phyloP scores from a whole-genome alignment of 2,329 filamentous ascomycete genomes.

The Aureobasidium zeae region DNA sequence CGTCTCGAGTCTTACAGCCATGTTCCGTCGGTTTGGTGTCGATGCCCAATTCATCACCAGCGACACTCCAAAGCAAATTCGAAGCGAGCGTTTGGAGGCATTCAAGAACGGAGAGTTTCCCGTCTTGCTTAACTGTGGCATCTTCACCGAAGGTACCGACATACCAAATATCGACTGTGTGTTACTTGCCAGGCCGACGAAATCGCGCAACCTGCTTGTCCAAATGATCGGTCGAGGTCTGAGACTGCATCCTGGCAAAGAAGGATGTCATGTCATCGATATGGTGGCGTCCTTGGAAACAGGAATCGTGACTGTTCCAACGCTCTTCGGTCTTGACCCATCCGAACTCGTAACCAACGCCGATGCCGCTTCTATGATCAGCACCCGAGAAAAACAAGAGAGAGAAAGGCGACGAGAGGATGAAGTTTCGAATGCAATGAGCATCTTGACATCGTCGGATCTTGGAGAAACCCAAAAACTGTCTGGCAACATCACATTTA shows the following conservation, averaged over 20 bases:
- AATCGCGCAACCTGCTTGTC: slow-evolving; percentile 83
- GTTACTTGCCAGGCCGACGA: slow-evolving; percentile 75
- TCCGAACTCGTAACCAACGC: slow-evolving; percentile 62
- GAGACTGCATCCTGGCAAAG: slow-evolving; percentile 69
- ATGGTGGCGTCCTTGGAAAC: slow-evolving; percentile 80
- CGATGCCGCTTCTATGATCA: slow-evolving; percentile 52
- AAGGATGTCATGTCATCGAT: slow-evolving; percentile 89
- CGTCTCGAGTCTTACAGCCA: slow-evolving; percentile 61
- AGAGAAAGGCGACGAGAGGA: slow-evolving; percentile 36
- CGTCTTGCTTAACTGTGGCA: slow-evolving; percentile 86
- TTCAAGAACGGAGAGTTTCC: slow-evolving; percentile 73
- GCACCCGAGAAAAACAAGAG: slow-evolving; percentile 42
- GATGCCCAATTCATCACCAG: slow-evolving; percentile 84
- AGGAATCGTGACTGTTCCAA: slow-evolving; percentile 83
- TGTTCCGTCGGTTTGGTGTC: slow-evolving; percentile 67
- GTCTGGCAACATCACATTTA: slow-evolving; percentile 59
- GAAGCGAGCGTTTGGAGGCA: slow-evolving; percentile 60
- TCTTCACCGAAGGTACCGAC: slow-evolving; percentile 96
- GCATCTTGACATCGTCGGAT: not conserved
- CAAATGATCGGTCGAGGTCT: slow-evolving; percentile 98
- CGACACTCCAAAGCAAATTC: slow-evolving; percentile 59
- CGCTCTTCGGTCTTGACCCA: slow-evolving; percentile 86
- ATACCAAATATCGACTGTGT: slow-evolving; percentile 97
- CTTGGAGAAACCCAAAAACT: slow-evolving; percentile 11
- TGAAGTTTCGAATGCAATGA: slow-evolving; percentile 15